phyloP scores from a whole-genome alignment of 805 yeast genomes.

The Isabelozyma rhagii region DNA sequence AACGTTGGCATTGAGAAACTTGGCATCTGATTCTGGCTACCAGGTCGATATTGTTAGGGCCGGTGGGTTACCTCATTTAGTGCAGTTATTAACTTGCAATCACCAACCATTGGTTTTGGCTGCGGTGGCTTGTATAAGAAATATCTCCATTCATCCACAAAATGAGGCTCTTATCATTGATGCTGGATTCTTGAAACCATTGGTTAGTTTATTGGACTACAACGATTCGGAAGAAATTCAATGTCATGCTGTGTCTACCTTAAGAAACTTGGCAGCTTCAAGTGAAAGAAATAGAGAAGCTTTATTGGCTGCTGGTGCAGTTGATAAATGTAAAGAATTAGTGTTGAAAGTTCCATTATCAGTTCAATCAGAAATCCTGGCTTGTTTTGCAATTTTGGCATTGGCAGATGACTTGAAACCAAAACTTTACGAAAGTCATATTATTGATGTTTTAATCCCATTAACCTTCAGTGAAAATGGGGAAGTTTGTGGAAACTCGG shows the following conservation, averaged over 20 bases:
- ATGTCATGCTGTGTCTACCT: conserved; percentile 95
- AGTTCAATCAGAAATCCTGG: conserved; percentile 94
- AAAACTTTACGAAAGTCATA: conserved; percentile 76
- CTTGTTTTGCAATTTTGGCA: conserved; percentile 95
- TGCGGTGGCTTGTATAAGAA: conserved; percentile 97
- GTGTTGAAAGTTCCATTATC: conserved; percentile 83
- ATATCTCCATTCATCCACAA: conserved; percentile 92
- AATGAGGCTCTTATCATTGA: conserved; percentile 95
- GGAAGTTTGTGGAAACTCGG: conserved; percentile 97
- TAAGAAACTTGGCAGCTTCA: conserved; percentile 93
- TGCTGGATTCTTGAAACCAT: conserved; percentile 92
- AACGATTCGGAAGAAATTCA: conserved; percentile 92
- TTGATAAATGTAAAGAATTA: conserved; percentile 84
- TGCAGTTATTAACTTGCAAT: conserved; percentile 81
- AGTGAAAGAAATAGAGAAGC: conserved; percentile 91
- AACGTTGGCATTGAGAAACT: conserved; percentile 88
- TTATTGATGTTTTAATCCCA: conserved; percentile 86
- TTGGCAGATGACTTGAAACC: conserved; percentile 92
- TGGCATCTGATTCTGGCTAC: conserved; percentile 94
- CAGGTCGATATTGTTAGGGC: conserved; percentile 95
- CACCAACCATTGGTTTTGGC: conserved; percentile 93
- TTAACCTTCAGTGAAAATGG: conserved; percentile 82
- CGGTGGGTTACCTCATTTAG: conserved; percentile 92
- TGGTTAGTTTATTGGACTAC: conserved; percentile 79
- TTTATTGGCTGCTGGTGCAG: conserved; percentile 92